Evolutionary conservation across 257 asterid genomes (phyloP), one percentile per base, ranked within the genome.

Genomic region (Rehmannia glutinosa): DNA sequence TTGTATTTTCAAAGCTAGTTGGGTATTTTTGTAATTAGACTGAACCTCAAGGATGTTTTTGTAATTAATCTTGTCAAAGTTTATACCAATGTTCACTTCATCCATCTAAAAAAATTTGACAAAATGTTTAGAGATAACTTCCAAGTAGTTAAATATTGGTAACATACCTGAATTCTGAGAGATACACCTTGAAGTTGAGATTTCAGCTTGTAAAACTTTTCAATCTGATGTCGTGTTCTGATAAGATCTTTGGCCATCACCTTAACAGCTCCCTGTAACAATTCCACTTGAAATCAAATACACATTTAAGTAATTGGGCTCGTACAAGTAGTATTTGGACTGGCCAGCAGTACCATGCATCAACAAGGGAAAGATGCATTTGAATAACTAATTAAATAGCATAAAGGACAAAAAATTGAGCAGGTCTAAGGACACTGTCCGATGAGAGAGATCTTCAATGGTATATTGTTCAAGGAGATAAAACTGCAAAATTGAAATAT

Each of bases 181-280:
- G 98, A 87, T 64, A 92, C 97, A 19, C 98, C 98, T 83, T 90
- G 97, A 70, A 92, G 97, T 81, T 92, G 98, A 73, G 98, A 92
- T 77, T 92, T 92, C 52, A 92, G 93, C 86, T 92, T 92, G 81
- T 90, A 92, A 75, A 92, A 92, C 75, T 92, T 92, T 74, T 92
- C 98, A 68, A 92, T 49, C 78, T 92, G 98, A 78, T 92, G 98
- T 20, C 98, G 74, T 62, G 98, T 92, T 80, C 98, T 90, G 78
- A 92, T 90, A 54, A 92, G 98, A 84, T 92, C 98, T 80, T 92
- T 92, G 35, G 98, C 98, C 98, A 92, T 92, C 78, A 92, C 98
- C 83, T 84, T 90, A 61, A 92, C 97, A 73, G 98, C 98, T 73
- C 98, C 98, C 98, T 92, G 78, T n/a, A 60, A 80, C 59, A 80